These are phyloP conservation scores for Dryadomyces sulphureus DNA, from an alignment of 2,329 filamentous ascomycete genomes.

Conservation along the genomic window DNA sequence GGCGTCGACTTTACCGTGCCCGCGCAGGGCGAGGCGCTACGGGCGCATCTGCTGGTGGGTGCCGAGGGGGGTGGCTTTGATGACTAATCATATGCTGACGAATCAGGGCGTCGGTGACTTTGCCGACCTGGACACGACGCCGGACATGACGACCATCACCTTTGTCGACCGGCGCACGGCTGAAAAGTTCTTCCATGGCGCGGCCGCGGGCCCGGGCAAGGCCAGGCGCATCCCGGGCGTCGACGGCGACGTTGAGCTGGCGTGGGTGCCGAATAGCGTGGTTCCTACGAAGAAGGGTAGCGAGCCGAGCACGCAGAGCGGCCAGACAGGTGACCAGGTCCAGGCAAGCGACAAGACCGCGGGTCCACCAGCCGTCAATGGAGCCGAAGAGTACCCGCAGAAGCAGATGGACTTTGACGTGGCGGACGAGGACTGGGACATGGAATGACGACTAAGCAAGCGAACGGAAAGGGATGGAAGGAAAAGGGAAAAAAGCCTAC, in stretches of 20 bases:
- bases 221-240: conserved; percentile 38
- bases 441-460: not conserved
- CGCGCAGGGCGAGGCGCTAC: conserved; percentile 51
- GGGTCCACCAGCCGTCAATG: not conserved
- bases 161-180: conserved; percentile 57
- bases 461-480: not conserved
- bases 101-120: conserved; percentile 48
- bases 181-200: conserved; percentile 50
- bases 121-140: conserved; percentile 36
- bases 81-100: not conserved
- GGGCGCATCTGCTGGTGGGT: conserved; percentile 56
- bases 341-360: not conserved
- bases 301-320: not conserved
- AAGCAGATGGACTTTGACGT: conserved; percentile 38
- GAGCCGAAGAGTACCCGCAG: not conserved
- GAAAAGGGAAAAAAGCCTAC: not conserved
- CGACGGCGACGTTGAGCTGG: conserved; percentile 45
- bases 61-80: not conserved
- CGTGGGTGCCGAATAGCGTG: conserved; percentile 34
- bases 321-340: no score
- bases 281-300: not conserved
- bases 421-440: conserved; percentile 31
- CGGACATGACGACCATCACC: conserved; percentile 35
- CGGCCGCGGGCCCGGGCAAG: conserved; percentile 12
- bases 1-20: conserved; percentile 48